Evolutionary conservation across 139 green algal genomes (phyloP).

Genomic region (Pleodorina starrii): DNA sequence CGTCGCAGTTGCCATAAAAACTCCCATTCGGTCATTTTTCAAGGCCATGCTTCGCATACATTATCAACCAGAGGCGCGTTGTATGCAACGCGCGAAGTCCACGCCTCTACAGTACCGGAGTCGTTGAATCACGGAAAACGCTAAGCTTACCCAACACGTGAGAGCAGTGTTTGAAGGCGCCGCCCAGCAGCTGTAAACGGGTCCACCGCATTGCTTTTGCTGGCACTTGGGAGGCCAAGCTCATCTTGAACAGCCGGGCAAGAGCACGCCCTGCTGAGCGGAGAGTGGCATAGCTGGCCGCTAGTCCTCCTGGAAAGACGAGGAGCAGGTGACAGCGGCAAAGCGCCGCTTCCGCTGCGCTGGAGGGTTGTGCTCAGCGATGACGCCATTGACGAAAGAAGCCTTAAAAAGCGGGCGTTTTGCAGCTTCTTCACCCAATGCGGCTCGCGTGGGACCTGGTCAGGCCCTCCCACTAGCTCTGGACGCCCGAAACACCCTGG

Average conservation of each 20-base stretch:
- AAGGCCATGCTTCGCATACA: too few species aligned
- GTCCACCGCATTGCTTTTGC: not conserved
- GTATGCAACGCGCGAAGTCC: not conserved
- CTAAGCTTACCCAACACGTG: conserved; percentile 29
- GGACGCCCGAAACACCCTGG: too few species aligned
- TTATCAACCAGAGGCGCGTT: too few species aligned
- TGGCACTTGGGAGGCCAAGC: not conserved
- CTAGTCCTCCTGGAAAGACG: not conserved
- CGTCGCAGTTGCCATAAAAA: too few species aligned
- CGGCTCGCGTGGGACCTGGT: too few species aligned
- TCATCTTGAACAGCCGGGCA: conserved; percentile 7
- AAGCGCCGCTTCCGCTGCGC: conserved; percentile 8
- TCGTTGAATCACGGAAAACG: not conserved
- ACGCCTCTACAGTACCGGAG: not conserved
- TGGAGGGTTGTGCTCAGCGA: not conserved
- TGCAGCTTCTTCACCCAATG: not conserved
- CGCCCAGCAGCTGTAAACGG: conserved; percentile 26
- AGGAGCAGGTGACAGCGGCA: not conserved
- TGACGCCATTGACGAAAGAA: conserved; percentile 6
- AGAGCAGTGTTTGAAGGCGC: conserved; percentile 23
- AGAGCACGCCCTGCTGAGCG: not conserved
- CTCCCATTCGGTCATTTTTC: too few species aligned
- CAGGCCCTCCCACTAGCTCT: too few species aligned
- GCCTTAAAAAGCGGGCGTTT: not conserved
- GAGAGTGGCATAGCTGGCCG: not conserved